These are phyloP conservation scores for Xylariomycetidae sp. DNA, from an alignment of 2,329 filamentous ascomycete species.

Conservation along the genomic window DNA sequence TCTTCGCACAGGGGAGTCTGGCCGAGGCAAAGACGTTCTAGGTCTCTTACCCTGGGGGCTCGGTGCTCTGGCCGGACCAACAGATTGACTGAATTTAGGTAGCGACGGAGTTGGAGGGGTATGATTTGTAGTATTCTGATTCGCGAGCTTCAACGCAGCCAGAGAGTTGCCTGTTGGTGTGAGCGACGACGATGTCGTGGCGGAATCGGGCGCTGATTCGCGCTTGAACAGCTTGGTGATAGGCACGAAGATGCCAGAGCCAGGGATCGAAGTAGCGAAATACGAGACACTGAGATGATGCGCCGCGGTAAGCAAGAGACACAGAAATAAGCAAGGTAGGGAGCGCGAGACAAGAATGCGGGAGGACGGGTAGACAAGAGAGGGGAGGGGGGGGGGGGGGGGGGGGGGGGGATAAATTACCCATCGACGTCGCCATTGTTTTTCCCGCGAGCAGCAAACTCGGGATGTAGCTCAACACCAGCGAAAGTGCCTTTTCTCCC, in stretches of 20 bases:
- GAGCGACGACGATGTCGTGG: conserved; percentile 49
- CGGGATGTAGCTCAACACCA: conserved; percentile 79
- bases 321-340: conserved; percentile 22
- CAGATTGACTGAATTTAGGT: conserved; percentile 82
- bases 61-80: conserved; percentile 68
- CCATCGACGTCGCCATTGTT: conserved; percentile 96
- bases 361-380: no score
- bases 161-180: conserved; percentile 66
- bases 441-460: conserved; percentile 81
- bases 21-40: conserved; percentile 75
- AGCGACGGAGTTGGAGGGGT: conserved; percentile 62
- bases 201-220: conserved; percentile 49
- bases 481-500: conserved; percentile 91
- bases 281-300: conserved; percentile 57
- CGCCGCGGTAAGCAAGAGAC: not conserved
- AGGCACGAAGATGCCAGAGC: conserved; percentile 91
- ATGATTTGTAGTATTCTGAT: conserved; percentile 55
- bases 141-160: conserved; percentile 47
- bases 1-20: conserved; percentile 78
- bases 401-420: conserved; percentile 43
- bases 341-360: conserved; percentile 6
- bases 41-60: conserved; percentile 69
- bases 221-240: conserved; percentile 75
- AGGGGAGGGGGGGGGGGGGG: conserved; percentile 2
- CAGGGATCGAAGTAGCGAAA: conserved; percentile 72